Evolutionary conservation across 2,329 filamentous ascomycete genomes (phyloP).

Genomic region (Paecilomyces fulvus): DNA sequence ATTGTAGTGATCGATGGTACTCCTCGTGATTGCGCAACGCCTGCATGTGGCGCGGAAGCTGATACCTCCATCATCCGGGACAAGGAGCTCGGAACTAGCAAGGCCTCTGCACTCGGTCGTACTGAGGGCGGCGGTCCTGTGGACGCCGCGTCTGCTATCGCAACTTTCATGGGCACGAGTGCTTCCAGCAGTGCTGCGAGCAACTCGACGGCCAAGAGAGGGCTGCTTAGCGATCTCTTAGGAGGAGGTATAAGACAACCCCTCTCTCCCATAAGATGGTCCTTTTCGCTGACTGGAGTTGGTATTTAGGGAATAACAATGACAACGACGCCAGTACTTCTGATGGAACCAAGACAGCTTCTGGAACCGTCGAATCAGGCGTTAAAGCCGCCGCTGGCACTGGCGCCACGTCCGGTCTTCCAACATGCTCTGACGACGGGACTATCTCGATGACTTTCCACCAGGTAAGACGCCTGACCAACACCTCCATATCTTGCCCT

Average conservation of each 20-base stretch:
- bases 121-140: constrained; percentile 54
- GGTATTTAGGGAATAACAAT: constrained; percentile 12
- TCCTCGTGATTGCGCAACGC: constrained; percentile 56
- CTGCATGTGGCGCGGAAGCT: constrained; percentile 56
- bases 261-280: background rate
- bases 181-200: constrained; percentile 7
- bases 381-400: constrained; percentile 48
- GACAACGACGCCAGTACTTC: constrained; percentile 22
- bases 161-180: constrained; percentile 48
- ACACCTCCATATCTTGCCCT: background rate
- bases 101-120: constrained; percentile 54
- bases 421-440: constrained; percentile 53
- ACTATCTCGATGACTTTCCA: constrained; percentile 57
- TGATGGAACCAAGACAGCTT: constrained; percentile 40
- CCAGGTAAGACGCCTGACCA: constrained; percentile 31
- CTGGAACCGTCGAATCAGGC: constrained; percentile 42
- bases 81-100: constrained; percentile 47
- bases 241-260: constrained; percentile 13
- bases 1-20: constrained; percentile 53
- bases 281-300: background rate
- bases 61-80: constrained; percentile 63
- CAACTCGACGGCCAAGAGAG: constrained; percentile 7
- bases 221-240: constrained; percentile 15
- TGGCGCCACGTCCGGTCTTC: constrained; percentile 48
- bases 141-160: constrained; percentile 49